Percentiles rank a stretch among this genome's conserved stretches.
Conservation (phyloP, 805 yeast genomes). For the Kockiozyma suomiensis region DNA sequence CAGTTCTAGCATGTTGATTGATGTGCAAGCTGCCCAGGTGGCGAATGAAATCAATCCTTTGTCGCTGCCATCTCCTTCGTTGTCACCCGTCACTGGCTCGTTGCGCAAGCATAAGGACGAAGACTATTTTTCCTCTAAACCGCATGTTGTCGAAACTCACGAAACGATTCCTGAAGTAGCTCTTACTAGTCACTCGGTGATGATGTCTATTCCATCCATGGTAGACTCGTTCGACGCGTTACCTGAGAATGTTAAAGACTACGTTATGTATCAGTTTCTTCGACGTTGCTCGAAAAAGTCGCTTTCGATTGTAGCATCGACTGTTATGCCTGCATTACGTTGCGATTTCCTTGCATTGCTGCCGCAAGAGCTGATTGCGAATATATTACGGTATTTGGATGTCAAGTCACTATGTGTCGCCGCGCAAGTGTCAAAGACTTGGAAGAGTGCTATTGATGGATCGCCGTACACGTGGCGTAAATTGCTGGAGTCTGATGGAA, state of each 20-base stretch:
- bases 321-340: constrained; percentile 58
- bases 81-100: constrained; percentile 36
- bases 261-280: constrained; percentile 57
- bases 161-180: constrained; percentile 2
- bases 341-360: constrained; percentile 71
- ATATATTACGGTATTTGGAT: constrained; percentile 67
- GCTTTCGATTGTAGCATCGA: constrained; percentile 59
- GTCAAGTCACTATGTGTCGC: constrained; percentile 61
- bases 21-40: constrained; percentile 13
- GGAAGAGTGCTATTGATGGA: constrained; percentile 68
- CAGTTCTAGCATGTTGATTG: background rate
- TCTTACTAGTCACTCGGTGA: constrained; percentile 11
- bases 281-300: constrained; percentile 61
- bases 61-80: constrained; percentile 38
- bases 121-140: constrained; percentile 21
- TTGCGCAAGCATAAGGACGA: constrained; percentile 10
- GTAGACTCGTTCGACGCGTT: constrained; percentile 44
- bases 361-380: constrained; percentile 73
- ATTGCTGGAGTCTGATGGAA: constrained; percentile 62
- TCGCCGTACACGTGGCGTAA: constrained; percentile 71
- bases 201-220: constrained; percentile 36
- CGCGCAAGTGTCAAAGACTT: constrained; percentile 64
- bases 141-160: background rate
- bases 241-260: constrained; percentile 52
- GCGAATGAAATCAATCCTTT: constrained; percentile 29